These are phyloP conservation scores for Hebeloma cylindrosporum DNA, from an alignment of 768 basidiomycete genomes.

Conservation along the genomic window DNA sequence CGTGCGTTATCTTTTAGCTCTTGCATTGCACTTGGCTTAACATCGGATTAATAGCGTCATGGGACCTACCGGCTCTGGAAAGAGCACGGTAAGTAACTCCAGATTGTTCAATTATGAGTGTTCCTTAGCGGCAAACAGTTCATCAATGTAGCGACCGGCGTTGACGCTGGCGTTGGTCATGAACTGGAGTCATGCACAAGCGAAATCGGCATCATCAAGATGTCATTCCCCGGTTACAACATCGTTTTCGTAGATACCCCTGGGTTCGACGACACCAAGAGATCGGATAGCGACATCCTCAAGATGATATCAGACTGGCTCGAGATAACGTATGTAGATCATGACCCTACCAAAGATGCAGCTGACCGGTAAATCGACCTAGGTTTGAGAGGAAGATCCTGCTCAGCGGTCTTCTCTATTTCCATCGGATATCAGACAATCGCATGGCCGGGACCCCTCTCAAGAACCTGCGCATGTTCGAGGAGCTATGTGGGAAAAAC, in stretches of 20 bases:
- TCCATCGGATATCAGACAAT: slow-evolving; percentile 39
- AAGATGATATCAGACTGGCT: slow-evolving; percentile 18
- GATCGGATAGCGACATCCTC: slow-evolving; percentile 13
- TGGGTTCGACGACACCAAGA: slow-evolving; percentile 28
- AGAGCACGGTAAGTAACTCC: slow-evolving; percentile 25
- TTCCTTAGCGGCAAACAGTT: slow-evolving; percentile 16
- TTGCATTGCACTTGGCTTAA: not conserved
- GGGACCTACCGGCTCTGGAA: slow-evolving; percentile 31
- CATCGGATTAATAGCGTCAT: slow-evolving; percentile 20
- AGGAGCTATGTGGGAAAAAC: slow-evolving; percentile 46
- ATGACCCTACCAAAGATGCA: slow-evolving; percentile 3
- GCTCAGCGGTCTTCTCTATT: slow-evolving; percentile 31
- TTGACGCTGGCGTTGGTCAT: slow-evolving; percentile 7
- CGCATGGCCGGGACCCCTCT: slow-evolving; percentile 35
- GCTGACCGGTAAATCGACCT: not conserved
- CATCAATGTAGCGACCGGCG: slow-evolving; percentile 7
- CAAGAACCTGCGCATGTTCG: slow-evolving; percentile 47
- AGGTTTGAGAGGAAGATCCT: slow-evolving; percentile 21
- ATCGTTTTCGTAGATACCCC: slow-evolving; percentile 30
- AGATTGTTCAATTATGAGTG: not conserved
- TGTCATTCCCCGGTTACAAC: slow-evolving; percentile 15
- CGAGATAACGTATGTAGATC: not conserved
- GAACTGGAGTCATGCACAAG: slow-evolving; percentile 14
- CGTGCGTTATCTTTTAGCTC: not conserved
- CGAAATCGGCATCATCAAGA: slow-evolving; percentile 16